Percentiles rank a stretch among this genome's conserved stretches.
These are phyloP conservation scores for Prasinococcaceae sp. DNA, from an alignment of 139 green algal species.

Conservation along the genomic window DNA sequence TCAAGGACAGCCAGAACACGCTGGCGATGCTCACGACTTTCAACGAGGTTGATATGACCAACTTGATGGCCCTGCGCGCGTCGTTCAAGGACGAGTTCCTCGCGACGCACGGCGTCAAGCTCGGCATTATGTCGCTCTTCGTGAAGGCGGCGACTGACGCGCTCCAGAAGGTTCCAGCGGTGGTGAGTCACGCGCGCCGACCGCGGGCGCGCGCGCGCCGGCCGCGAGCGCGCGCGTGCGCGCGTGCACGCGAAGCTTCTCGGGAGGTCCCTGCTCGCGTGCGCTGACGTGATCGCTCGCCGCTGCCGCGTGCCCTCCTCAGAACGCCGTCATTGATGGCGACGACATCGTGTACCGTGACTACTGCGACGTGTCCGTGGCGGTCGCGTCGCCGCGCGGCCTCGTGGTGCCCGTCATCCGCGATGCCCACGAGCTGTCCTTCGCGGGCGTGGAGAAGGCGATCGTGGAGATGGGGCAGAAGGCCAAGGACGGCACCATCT, in stretches of 20 bases:
- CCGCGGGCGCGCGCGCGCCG: too few relatives aligned
- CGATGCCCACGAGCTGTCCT: slow-evolving; percentile 59
- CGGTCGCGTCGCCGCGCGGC: slow-evolving; percentile 62
- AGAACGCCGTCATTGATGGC: slow-evolving; percentile 90
- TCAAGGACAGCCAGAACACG: slow-evolving; percentile 95
- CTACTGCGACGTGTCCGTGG: slow-evolving; percentile 77
- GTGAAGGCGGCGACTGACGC: slow-evolving; percentile 72
- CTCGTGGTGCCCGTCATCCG: slow-evolving; percentile 88
- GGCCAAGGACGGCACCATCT: slow-evolving; percentile 80
- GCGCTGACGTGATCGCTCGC: not conserved
- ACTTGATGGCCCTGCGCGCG: slow-evolving; percentile 32
- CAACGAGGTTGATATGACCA: slow-evolving; percentile 99
- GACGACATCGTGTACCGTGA: slow-evolving; percentile 86
- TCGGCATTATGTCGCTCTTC: slow-evolving; percentile 98
- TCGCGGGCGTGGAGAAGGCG: slow-evolving; percentile 81
- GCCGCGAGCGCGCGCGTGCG: too few relatives aligned
- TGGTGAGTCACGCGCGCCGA: too few relatives aligned
- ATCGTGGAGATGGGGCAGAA: slow-evolving; percentile 84
- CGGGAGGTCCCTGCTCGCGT: not conserved
- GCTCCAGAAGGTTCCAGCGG: too few relatives aligned
- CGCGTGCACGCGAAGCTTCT: not conserved
- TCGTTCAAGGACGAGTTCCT: slow-evolving; percentile 83
- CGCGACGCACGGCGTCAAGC: slow-evolving; percentile 92
- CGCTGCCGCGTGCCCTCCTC: slow-evolving; percentile 55
- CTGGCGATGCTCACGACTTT: slow-evolving; percentile 97